Conservation (phyloP, 1,139 yeast species). For the Hemisphaericaspora xylanilytica region DNA sequence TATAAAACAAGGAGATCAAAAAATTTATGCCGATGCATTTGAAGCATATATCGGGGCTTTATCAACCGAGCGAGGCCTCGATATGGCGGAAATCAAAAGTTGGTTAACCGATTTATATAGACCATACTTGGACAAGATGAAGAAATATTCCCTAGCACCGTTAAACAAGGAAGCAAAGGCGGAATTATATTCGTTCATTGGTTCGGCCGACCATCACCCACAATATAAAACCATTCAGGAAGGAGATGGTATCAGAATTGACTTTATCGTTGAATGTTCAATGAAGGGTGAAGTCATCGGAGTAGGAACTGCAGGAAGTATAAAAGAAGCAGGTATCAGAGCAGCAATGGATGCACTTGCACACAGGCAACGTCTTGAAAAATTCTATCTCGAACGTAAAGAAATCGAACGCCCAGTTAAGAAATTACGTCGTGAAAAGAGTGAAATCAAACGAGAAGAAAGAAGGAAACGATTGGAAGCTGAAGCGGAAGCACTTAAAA, state of each 20-base stretch:
- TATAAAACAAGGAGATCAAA: slow-evolving; percentile 42
- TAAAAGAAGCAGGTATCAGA: slow-evolving; percentile 64
- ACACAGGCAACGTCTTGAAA: slow-evolving; percentile 60
- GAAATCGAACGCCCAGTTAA: slow-evolving; percentile 46
- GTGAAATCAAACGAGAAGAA: slow-evolving; percentile 5
- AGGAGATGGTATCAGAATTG: slow-evolving; percentile 51
- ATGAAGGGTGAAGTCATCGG: slow-evolving; percentile 60
- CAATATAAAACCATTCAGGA: slow-evolving; percentile 54
- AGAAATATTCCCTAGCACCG: slow-evolving; percentile 29
- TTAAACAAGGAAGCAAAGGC: slow-evolving; percentile 67
- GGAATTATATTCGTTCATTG: slow-evolving; percentile 74
- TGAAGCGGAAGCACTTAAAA: slow-evolving; percentile 24
- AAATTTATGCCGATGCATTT: slow-evolving; percentile 72
- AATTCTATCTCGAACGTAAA: slow-evolving; percentile 60
- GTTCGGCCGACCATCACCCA: slow-evolving; percentile 68
- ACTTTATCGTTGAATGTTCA: slow-evolving; percentile 63
- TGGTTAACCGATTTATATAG: slow-evolving; percentile 62
- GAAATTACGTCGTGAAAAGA: slow-evolving; percentile 9
- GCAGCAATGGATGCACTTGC: slow-evolving; percentile 71
- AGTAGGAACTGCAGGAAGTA: slow-evolving; percentile 56
- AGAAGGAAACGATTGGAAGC: slow-evolving; percentile 8
- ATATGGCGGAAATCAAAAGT: slow-evolving; percentile 44
- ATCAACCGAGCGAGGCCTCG: slow-evolving; percentile 54
- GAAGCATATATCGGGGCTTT: slow-evolving; percentile 92
- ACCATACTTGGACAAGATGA: slow-evolving; percentile 26